Evolutionary conservation across 2,329 filamentous ascomycete species (phyloP).

Genomic region (Myriangium duriaei): DNA sequence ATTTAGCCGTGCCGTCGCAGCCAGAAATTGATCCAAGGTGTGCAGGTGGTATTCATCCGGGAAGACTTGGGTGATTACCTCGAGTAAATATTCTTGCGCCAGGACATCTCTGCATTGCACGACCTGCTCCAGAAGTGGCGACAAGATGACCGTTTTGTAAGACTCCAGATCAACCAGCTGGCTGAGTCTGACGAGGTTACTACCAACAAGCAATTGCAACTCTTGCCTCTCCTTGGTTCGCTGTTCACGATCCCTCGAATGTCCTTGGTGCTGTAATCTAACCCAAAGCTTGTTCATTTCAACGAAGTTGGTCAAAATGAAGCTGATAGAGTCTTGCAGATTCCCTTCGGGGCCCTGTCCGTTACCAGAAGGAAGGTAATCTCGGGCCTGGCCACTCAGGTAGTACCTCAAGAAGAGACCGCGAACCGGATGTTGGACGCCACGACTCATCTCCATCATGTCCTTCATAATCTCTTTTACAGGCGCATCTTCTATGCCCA

Average conservation of each 20-base stretch:
- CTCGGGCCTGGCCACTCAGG: conserved; percentile 84
- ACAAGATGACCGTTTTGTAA: conserved; percentile 83
- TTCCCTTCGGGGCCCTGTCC: conserved; percentile 91
- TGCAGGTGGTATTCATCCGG: conserved; percentile 97
- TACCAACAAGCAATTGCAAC: conserved; percentile 87
- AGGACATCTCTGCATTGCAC: conserved; percentile 95
- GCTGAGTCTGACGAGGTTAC: conserved; percentile 88
- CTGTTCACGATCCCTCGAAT: conserved; percentile 87
- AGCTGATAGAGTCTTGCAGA: conserved; percentile 93
- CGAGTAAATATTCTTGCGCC: conserved; percentile 91
- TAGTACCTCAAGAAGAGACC: conserved; percentile 95
- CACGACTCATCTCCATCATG: conserved; percentile 99
- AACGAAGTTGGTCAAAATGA: conserved; percentile 95
- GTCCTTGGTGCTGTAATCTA: conserved; percentile 89
- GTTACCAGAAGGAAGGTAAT: conserved; percentile 68
- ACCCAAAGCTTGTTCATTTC: conserved; percentile 99
- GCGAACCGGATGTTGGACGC: conserved; percentile 91
- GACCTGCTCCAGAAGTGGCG: conserved; percentile 84
- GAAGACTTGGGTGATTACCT: conserved; percentile 98
- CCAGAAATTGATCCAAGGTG: conserved; percentile 88
- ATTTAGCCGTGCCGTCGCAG: conserved; percentile 82
- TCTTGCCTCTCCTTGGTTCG: conserved; percentile 90
- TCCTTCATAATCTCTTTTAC: conserved; percentile 99
- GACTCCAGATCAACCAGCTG: conserved; percentile 90
- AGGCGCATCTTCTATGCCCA: conserved; percentile 94